phyloP scores from a whole-genome alignment of 2,329 filamentous ascomycete species.

The Penicillium sp. region DNA sequence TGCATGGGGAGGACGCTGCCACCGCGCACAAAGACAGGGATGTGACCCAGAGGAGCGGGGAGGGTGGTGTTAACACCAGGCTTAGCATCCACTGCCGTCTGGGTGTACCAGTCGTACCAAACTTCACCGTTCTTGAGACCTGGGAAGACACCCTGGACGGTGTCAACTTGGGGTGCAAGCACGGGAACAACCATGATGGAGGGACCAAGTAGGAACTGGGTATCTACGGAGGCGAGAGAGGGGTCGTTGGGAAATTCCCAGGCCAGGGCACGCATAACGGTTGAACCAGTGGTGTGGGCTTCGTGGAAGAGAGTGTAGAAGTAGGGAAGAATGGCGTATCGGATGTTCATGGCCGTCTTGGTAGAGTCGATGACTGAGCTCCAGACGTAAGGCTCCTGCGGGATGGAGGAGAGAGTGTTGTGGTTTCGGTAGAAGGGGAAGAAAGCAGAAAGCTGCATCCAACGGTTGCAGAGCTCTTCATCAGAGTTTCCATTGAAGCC shows the following conservation, averaged over 20 bases:
- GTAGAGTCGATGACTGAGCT: constrained; percentile 63
- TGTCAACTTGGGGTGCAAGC: constrained; percentile 60
- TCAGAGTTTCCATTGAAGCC: constrained; percentile 70
- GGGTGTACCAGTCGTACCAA: constrained; percentile 83
- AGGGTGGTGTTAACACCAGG: constrained; percentile 62
- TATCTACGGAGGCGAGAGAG: constrained; percentile 64
- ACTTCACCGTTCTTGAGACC: constrained; percentile 60
- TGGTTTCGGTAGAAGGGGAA: constrained; percentile 81
- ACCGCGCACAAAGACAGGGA: constrained; percentile 71
- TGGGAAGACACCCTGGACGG: constrained; percentile 69
- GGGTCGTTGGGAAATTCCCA: constrained; percentile 77
- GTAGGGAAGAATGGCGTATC: constrained; percentile 72
- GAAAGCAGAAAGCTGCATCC: constrained; percentile 73
- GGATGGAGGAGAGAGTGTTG: constrained; percentile 61
- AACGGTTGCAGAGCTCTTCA: constrained; percentile 70
- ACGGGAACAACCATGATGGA: constrained; percentile 68
- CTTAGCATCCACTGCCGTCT: constrained; percentile 53
- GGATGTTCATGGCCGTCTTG: constrained; percentile 67
- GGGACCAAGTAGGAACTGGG: constrained; percentile 71
- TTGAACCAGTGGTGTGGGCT: constrained; percentile 65
- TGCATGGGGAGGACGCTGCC: constrained; percentile 69
- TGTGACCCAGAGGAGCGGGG: constrained; percentile 64
- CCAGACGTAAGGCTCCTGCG: constrained; percentile 75
- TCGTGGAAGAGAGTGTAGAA: constrained; percentile 73
- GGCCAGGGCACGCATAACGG: constrained; percentile 70